Base-by-base conservation (phyloP, 371 early-diverging fungal species). In the Mortierella sp. region DNA sequence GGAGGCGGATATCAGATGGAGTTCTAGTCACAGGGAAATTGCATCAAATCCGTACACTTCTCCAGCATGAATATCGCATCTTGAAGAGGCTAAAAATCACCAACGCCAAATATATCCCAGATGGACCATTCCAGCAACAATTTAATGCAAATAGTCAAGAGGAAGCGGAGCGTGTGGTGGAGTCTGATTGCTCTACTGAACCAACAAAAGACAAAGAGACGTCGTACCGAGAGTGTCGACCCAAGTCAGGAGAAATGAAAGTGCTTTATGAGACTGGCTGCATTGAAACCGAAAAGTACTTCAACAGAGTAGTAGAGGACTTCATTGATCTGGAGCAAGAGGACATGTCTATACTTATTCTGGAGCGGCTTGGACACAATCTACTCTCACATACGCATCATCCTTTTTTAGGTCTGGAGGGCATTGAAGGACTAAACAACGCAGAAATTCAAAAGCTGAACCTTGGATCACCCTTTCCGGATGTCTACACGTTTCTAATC, bases 1-100 rank as follows among this genome's bases (percentile, higher is more conserved):
- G 81, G 22, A 71, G 53, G 36, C 64, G 76, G 55, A 15, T 81
- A 24, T 69, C 72, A 3, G 81, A 81, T 58, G 66, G 69, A 13
- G 33, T 65, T 3, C 71, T 63, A 1, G 72, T 81, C 1, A 75
- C 76, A 1, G 81, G 75, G 15, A 75, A 81, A 58, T 58, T 81
- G 4, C 81, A 81, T 61, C 81, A 75, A 15, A 75, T 72, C 9
- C 68, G 65, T 0, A 69, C 71, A 47, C 59, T 75, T 10, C 62
- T 81, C 2, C 81, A 81, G 67, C 81, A 81, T 24, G 81, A 81
- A 28, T 69, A 75, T 40, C 71, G 81, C 4, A 81, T 81, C 63
- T 48, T 71, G 32, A 81, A 75, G 45, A 58, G 76, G 19, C 67
- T 81, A 3, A 45, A 70, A 57, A 63, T 70, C 19, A 33, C 68